Evolutionary conservation across 139 green algal species (phyloP).

Genomic region (Desmodesmus armatus): DNA sequence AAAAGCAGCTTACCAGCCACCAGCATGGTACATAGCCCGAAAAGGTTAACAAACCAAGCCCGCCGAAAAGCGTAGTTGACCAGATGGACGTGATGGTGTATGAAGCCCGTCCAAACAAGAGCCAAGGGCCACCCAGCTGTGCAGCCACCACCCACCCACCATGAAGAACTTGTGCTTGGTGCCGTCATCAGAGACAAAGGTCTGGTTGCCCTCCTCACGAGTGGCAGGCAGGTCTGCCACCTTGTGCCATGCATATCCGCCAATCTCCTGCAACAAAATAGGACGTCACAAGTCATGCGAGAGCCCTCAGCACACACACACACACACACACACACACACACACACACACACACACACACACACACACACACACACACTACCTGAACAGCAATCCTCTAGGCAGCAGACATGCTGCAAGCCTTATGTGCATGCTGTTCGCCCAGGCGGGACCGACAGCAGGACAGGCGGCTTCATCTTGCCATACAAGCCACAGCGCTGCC

Average conservation of each 20-base stretch:
- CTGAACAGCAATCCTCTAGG: too few relatives aligned
- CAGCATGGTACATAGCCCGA: too few relatives aligned
- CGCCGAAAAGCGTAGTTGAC: too few relatives aligned
- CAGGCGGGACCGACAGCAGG: too few relatives aligned
- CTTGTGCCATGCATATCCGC: conserved; percentile 83
- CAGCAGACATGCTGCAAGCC: too few relatives aligned
- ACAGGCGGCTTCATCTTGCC: too few relatives aligned
- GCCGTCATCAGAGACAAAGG: conserved; percentile 76
- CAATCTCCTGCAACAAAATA: conserved; percentile 75
- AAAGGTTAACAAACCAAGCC: too few relatives aligned
- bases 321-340: too few relatives aligned
- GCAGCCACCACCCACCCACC: conserved; percentile 49
- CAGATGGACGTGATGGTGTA: not conserved
- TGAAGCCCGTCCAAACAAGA: not conserved
- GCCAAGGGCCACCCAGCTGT: not conserved
- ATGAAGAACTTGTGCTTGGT: conserved; percentile 84
- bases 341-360: too few relatives aligned
- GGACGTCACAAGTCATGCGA: not conserved
- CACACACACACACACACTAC: too few relatives aligned
- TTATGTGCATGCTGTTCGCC: too few relatives aligned
- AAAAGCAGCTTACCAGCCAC: not conserved
- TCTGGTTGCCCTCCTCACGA: conserved; percentile 65
- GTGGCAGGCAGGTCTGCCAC: conserved; percentile 72
- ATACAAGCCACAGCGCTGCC: too few relatives aligned
- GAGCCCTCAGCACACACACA: not conserved